Evolutionary conservation across 768 basidiomycete species (phyloP).

Genomic region (Tulasnella sp.): DNA sequence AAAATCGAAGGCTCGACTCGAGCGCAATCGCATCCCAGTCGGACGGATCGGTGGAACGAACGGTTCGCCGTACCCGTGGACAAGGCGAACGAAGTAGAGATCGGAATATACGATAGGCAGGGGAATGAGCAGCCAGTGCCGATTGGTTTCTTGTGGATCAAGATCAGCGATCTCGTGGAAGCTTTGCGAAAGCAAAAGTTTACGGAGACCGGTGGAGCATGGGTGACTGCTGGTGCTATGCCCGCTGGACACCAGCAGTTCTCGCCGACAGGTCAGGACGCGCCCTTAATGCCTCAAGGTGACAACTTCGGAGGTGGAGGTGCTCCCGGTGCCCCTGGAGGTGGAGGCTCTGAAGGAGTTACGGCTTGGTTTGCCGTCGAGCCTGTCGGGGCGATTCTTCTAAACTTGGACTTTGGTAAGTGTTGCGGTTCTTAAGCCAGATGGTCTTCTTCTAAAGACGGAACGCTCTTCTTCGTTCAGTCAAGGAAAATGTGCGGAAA

Average conservation of each 20-base stretch:
- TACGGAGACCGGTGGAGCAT: slow-evolving; percentile 77
- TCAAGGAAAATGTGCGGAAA: slow-evolving; percentile 96
- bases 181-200: slow-evolving; percentile 89
- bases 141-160: slow-evolving; percentile 91
- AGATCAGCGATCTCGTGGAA: slow-evolving; percentile 89
- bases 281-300: slow-evolving; percentile 37
- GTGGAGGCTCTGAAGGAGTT: slow-evolving; percentile 57
- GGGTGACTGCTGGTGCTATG: slow-evolving; percentile 94
- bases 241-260: slow-evolving; percentile 38
- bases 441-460: neutral
- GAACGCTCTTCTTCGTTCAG: slow-evolving; percentile 36
- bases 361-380: slow-evolving; percentile 98
- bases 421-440: slow-evolving; percentile 21
- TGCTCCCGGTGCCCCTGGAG: slow-evolving; percentile 9
- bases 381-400: slow-evolving; percentile 85
- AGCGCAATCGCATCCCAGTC: slow-evolving; percentile 83
- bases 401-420: slow-evolving; percentile 89
- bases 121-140: slow-evolving; percentile 67
- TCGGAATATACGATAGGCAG: slow-evolving; percentile 90
- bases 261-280: slow-evolving; percentile 39
- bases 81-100: slow-evolving; percentile 97
- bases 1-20: slow-evolving; percentile 94
- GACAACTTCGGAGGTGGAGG: slow-evolving; percentile 24
- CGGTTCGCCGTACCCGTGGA: slow-evolving; percentile 94
- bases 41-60: slow-evolving; percentile 96